Evolutionary conservation across 768 basidiomycete species (phyloP).

Genomic region (Mycena leptocephala): DNA sequence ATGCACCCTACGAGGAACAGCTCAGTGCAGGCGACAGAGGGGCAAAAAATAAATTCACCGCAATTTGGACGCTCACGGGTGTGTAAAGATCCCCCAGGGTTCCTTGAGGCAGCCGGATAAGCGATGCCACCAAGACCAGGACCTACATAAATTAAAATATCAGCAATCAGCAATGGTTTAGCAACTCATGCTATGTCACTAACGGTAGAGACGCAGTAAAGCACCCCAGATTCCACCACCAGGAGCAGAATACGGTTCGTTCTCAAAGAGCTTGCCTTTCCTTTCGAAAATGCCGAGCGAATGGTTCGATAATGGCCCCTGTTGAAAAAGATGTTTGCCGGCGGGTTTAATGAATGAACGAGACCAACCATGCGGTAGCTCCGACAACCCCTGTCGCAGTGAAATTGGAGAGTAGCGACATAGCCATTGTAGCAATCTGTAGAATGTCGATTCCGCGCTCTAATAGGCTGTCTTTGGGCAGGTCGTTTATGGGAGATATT

Average conservation of each 20-base stretch:
- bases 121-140: background rate
- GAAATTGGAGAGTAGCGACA: conserved; percentile 31
- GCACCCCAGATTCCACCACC: conserved; percentile 26
- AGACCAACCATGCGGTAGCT: conserved; percentile 21
- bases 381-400: conserved; percentile 30
- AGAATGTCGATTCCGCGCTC: conserved; percentile 1
- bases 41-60: background rate
- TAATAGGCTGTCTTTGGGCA: background rate
- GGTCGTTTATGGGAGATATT: conserved; percentile 18
- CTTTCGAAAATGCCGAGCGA: conserved; percentile 2
- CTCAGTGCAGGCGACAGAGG: background rate
- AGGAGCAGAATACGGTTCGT: conserved; percentile 21
- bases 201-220: conserved; percentile 24
- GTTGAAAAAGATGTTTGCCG: background rate
- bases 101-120: conserved; percentile 22
- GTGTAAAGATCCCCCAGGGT: background rate
- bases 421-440: conserved; percentile 19
- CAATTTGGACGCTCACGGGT: background rate
- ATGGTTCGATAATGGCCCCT: conserved; percentile 18
- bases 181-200: background rate
- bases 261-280: background rate
- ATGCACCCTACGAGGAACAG: background rate
- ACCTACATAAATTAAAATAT: conserved; percentile 8
- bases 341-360: background rate
- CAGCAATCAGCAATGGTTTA: background rate